Conservation (phyloP, 495 filamentous ascomycete species). For the Penicillium simplicissimum region DNA sequence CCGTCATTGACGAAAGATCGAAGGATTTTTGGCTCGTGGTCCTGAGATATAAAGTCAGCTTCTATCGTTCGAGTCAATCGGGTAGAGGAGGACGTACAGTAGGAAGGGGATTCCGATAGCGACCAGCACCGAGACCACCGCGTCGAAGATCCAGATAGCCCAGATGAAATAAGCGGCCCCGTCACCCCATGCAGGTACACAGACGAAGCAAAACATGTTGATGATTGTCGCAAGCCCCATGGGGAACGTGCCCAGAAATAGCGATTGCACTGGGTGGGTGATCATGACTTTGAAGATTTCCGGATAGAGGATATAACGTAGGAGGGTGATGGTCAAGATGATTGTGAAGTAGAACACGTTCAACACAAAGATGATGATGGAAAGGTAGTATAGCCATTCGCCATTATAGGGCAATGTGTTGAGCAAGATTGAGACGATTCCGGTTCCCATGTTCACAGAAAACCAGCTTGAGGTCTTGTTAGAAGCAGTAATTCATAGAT, state of each 20-base stretch:
- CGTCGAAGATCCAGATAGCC: constrained; percentile 55
- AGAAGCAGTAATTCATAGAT: background rate
- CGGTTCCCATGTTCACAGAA: constrained; percentile 59
- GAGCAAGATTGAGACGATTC: constrained; percentile 57
- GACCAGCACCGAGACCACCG: constrained; percentile 14
- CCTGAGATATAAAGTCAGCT: background rate
- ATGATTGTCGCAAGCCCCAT: constrained; percentile 60
- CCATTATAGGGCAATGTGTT: constrained; percentile 52
- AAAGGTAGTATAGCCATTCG: constrained; percentile 47
- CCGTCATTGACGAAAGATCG: constrained; percentile 46
- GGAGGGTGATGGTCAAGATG: constrained; percentile 35
- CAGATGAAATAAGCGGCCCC: constrained; percentile 34
- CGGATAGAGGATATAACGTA: constrained; percentile 55
- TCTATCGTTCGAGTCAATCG: background rate
- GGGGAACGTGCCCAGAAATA: constrained; percentile 55
- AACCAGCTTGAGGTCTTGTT: constrained; percentile 24
- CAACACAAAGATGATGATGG: constrained; percentile 48
- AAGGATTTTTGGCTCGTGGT: constrained; percentile 10
- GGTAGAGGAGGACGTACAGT: constrained; percentile 20
- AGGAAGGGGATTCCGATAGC: constrained; percentile 38
- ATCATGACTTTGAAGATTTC: constrained; percentile 51
- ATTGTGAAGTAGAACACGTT: constrained; percentile 49
- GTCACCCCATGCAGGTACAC: constrained; percentile 46
- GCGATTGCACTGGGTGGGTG: constrained; percentile 50
- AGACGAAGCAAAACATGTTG: constrained; percentile 52